These are phyloP conservation scores for Thielaviopsis euricoi DNA, from an alignment of 2,329 filamentous ascomycete species.

Conservation along the genomic window DNA sequence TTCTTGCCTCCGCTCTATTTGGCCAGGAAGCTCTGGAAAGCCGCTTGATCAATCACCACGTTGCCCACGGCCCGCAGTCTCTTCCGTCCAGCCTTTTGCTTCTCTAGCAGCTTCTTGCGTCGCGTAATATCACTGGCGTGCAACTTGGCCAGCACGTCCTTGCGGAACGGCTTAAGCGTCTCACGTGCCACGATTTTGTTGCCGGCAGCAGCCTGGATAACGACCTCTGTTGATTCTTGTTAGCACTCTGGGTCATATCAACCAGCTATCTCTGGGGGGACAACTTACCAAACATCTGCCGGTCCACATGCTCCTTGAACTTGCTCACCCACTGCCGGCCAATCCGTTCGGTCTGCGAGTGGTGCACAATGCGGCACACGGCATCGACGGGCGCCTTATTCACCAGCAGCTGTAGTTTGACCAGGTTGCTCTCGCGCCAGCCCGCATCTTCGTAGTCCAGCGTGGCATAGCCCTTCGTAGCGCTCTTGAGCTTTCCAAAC, in stretches of 20 bases:
- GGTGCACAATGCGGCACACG: slow-evolving; percentile 77
- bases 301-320: slow-evolving; percentile 91
- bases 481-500: slow-evolving; percentile 88
- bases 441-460: slow-evolving; percentile 94
- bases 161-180: slow-evolving; percentile 90
- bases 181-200: slow-evolving; percentile 75
- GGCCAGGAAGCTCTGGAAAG: slow-evolving; percentile 84
- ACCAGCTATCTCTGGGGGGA: not conserved
- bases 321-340: slow-evolving; percentile 82
- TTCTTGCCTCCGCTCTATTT: slow-evolving; percentile 26
- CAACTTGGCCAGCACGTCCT: slow-evolving; percentile 84
- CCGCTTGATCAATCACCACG: slow-evolving; percentile 88
- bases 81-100: slow-evolving; percentile 92
- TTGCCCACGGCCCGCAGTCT: slow-evolving; percentile 71
- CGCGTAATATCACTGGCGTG: slow-evolving; percentile 79
- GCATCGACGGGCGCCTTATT: slow-evolving; percentile 91
- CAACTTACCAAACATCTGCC: slow-evolving; percentile 65
- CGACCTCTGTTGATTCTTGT: slow-evolving; percentile 44
- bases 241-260: not conserved
- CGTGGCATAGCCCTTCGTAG: slow-evolving; percentile 87
- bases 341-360: slow-evolving; percentile 62
- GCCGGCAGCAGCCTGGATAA: slow-evolving; percentile 83
- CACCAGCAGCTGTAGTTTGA: slow-evolving; percentile 83
- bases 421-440: slow-evolving; percentile 62
- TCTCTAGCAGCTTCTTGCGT: slow-evolving; percentile 76